Evolutionary conservation across 345 rosid species (phyloP).

Genomic region (Corchorus olitorius): DNA sequence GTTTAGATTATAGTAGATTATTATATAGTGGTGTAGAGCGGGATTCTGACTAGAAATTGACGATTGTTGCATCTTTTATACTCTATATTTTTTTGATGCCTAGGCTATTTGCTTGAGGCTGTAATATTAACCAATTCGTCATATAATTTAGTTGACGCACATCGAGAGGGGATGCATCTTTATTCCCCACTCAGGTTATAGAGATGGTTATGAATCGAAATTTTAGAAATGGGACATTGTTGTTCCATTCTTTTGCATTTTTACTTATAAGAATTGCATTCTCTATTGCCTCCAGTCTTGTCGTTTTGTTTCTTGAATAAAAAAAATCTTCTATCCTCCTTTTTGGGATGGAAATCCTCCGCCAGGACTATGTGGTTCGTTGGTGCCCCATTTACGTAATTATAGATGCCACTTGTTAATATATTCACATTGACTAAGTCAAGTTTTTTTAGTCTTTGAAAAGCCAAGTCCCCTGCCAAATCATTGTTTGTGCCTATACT

Average conservation of each 20-base stretch:
- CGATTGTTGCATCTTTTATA: not conserved
- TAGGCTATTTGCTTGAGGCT: not conserved
- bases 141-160: not conserved
- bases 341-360: too few species aligned
- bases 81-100: not conserved
- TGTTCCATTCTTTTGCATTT: not conserved
- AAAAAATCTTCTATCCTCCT: too few species aligned
- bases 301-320: too few species aligned
- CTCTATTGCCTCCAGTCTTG: not conserved
- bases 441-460: too few species aligned
- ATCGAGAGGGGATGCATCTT: not conserved
- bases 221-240: constrained; percentile 5
- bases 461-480: too few species aligned
- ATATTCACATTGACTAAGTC: too few species aligned
- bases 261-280: not conserved
- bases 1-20: constrained; percentile 30
- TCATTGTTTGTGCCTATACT: not conserved
- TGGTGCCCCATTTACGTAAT: too few species aligned
- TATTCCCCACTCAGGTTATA: not conserved
- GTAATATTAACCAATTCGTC: not conserved
- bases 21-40: constrained; percentile 27
- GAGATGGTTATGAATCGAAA: not conserved
- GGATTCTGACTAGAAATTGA: not conserved
- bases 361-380: too few species aligned
- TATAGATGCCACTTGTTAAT: too few species aligned